phyloP scores from a whole-genome alignment of 1,284 basidiomycete genomes.

The Earliella scabrosa region DNA sequence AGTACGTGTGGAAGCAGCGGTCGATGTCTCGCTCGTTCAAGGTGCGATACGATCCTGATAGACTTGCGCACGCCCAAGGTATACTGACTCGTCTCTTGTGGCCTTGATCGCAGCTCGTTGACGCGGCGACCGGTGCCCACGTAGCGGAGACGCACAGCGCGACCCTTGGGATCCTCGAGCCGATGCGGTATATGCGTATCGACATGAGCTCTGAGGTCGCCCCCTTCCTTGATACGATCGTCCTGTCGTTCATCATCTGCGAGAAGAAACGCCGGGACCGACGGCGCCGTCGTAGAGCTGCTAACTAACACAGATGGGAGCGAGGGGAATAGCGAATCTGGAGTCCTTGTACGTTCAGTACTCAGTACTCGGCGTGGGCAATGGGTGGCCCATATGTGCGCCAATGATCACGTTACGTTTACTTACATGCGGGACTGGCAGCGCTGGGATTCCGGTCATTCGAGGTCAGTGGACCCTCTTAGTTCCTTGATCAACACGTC shows the following conservation, averaged over 20 bases:
- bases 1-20: constrained; percentile 5
- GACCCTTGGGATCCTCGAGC: background rate
- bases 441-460: too few relatives aligned
- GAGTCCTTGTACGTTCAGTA: too few relatives aligned
- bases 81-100: background rate
- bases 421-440: too few relatives aligned
- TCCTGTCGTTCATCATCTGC: constrained; percentile 5
- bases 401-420: too few relatives aligned
- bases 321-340: too few relatives aligned
- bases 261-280: background rate
- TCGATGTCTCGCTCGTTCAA: background rate
- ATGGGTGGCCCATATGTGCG: too few relatives aligned
- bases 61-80: too few relatives aligned
- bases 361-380: too few relatives aligned
- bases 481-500: too few relatives aligned
- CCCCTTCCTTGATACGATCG: background rate
- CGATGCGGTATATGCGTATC: background rate
- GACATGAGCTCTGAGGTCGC: background rate
- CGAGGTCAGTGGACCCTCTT: too few relatives aligned
- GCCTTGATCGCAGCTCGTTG: background rate
- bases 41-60: background rate
- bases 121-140: background rate
- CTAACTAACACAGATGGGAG: background rate
- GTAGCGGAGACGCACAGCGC: background rate
- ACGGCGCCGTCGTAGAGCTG: background rate